Conservation (phyloP, 139 green algal genomes). For the Haematococcus sp. region DNA sequence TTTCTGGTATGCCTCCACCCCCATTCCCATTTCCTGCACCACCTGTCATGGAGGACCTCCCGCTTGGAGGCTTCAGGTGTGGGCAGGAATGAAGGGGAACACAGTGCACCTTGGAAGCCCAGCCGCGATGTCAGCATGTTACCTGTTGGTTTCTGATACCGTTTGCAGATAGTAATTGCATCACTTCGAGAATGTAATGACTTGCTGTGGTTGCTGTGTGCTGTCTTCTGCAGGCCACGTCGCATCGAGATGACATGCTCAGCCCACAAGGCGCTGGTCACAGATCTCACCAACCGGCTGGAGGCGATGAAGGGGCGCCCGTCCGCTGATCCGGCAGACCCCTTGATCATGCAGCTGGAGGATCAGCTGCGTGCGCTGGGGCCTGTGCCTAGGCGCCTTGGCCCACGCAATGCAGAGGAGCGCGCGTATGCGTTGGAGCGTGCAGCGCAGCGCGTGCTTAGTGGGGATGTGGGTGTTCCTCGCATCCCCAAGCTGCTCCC, state of each 20-base stretch:
- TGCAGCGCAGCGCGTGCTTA: constrained; percentile 25
- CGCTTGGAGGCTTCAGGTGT: neutral
- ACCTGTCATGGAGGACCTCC: constrained; percentile 15
- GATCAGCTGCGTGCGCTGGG: constrained; percentile 36
- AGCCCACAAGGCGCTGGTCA: constrained; percentile 19
- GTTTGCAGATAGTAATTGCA: too few species aligned
- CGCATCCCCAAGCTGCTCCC: constrained; percentile 41
- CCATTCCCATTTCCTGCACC: constrained; percentile 36
- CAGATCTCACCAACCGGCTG: constrained; percentile 19
- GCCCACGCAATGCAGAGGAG: constrained; percentile 25
- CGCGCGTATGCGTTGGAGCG: constrained; percentile 10
- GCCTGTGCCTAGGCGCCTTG: constrained; percentile 24
- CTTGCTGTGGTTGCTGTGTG: too few species aligned
- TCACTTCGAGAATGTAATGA: too few species aligned
- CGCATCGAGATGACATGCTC: constrained; percentile 42
- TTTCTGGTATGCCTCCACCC: constrained; percentile 34
- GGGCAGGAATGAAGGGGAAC: too few species aligned
- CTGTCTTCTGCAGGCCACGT: constrained; percentile 36
- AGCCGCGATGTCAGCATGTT: too few species aligned
- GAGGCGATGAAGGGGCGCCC: constrained; percentile 32
- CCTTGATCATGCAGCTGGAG: constrained; percentile 23
- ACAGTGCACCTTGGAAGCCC: too few species aligned
- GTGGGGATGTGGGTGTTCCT: constrained; percentile 36
- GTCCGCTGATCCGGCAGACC: constrained; percentile 35
- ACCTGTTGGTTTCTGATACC: too few species aligned